These are phyloP conservation scores for Jatropha podagrica DNA, from an alignment of 441 rosid genomes.

Conservation along the genomic window DNA sequence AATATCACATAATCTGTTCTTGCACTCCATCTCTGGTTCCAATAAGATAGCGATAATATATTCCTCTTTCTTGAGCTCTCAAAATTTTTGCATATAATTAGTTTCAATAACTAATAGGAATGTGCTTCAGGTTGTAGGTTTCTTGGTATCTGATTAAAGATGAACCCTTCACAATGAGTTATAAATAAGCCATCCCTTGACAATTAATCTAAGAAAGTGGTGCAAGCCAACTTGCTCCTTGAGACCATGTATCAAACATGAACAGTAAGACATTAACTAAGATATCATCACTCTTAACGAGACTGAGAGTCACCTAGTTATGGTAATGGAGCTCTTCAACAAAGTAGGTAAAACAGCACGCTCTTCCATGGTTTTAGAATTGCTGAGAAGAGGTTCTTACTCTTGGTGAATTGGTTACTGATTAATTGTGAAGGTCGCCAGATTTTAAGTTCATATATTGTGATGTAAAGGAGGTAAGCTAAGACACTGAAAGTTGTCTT, in stretches of 20 bases:
- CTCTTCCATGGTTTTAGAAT: neutral
- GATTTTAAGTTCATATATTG: neutral
- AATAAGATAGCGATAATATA: neutral
- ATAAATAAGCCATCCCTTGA: no score
- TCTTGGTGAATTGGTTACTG: neutral
- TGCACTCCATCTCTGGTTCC: neutral
- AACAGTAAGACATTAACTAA: no score
- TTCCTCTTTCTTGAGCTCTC: neutral
- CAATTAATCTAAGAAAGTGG: no score
- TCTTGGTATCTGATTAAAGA: no score
- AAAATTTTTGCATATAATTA: neutral
- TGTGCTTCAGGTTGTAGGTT: neutral
- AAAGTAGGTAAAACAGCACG: no score
- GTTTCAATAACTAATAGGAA: neutral
- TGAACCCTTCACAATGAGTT: no score
- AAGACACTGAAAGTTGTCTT: neutral
- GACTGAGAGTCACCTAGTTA: no score
- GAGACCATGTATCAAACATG: no score
- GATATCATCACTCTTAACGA: no score
- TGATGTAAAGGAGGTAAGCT: neutral
- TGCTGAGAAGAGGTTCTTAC: neutral
- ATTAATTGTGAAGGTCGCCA: neutral
- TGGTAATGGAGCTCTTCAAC: no score
- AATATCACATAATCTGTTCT: neutral
- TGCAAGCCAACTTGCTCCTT: no score